Evolutionary conservation across 345 rosid genomes (phyloP), one percentile per base, ranked within the genome.

Genomic region (Odontarrhena argentea): DNA sequence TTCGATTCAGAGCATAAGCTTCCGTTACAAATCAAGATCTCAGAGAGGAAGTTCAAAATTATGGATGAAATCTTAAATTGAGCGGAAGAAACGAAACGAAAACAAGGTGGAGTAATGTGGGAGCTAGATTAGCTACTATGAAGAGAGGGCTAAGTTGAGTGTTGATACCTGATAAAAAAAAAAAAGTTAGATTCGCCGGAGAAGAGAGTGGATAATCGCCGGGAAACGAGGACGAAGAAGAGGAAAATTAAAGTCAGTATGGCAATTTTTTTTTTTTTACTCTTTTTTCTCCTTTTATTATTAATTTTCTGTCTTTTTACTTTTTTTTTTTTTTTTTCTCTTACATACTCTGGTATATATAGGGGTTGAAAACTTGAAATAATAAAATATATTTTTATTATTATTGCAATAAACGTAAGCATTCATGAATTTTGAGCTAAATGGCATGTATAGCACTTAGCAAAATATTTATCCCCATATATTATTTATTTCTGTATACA

Each of bases 1-100:
- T 8, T 11, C 13, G 52, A 53, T 42, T 53, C 2, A 18, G 67
- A 48, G 55, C 44, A 22, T 62, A 36, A 62, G 52, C 5, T 32
- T 45, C 26, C 1, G 1, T 26, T 40, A 30, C 2, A 36, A 38
- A 62, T 45, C 44, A 13, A 26, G 59, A 51, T 65, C 60, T 51
- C 12, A 52, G 30, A 52, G 68, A 4, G 49, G 11, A 14, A 40
- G 38, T 40, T 64, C 34, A 50, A 26, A 47, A 24, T 41, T 11
- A 60, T 13, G 8, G 58, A 14, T 44, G 9, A 13, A 3, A 18
- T 18, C 22, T 18, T 18, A 18, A 30, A 1, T 22, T 32, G 0
- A 10, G 28, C 5, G 32, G 32, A 55, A 6, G 6, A 25, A 56
- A 37, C 1, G 28, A 13, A 59, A 14, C 9, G 26, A 28, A 60